A percentile compares a stretch with the other conserved stretches of the same genome.
Conservation (phyloP, 441 rosid genomes). For the Populus hybrid region DNA sequence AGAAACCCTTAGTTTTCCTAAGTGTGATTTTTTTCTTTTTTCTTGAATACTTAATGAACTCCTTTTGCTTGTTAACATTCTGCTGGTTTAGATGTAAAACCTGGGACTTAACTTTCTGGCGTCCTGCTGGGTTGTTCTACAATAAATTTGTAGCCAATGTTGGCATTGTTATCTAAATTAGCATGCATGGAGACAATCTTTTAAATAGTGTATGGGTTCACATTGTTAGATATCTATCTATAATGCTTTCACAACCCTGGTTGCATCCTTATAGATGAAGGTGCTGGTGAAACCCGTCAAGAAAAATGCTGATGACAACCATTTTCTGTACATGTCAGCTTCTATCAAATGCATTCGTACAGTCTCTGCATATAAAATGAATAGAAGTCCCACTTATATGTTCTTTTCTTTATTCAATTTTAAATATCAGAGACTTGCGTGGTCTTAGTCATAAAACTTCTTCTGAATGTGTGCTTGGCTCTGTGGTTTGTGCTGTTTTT, state of each 20-base stretch:
- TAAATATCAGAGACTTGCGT: not conserved
- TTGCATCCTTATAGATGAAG: not conserved
- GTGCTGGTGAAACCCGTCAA: not conserved
- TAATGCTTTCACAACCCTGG: not conserved
- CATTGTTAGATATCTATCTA: conserved; percentile 1
- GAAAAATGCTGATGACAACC: not conserved
- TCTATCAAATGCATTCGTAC: not conserved
- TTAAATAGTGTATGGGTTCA: not conserved
- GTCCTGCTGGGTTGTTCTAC: not conserved
- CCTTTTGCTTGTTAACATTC: conserved; percentile 1
- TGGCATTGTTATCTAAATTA: not conserved
- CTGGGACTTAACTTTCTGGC: not conserved
- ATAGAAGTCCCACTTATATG: conserved; percentile 1
- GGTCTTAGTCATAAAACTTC: not conserved
- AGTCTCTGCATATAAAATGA: not conserved
- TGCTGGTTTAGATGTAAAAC: not conserved
- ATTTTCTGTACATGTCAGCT: not conserved
- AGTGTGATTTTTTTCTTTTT: not conserved
- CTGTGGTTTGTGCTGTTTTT: not conserved
- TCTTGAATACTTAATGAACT: not conserved
- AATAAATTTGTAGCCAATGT: not conserved
- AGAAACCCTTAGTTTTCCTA: not conserved
- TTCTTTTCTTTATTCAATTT: conserved; percentile 6
- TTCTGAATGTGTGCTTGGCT: not conserved
- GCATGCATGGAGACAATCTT: not conserved